Conservation (phyloP, 805 yeast species). For the Naumovozyma castellii region DNA sequence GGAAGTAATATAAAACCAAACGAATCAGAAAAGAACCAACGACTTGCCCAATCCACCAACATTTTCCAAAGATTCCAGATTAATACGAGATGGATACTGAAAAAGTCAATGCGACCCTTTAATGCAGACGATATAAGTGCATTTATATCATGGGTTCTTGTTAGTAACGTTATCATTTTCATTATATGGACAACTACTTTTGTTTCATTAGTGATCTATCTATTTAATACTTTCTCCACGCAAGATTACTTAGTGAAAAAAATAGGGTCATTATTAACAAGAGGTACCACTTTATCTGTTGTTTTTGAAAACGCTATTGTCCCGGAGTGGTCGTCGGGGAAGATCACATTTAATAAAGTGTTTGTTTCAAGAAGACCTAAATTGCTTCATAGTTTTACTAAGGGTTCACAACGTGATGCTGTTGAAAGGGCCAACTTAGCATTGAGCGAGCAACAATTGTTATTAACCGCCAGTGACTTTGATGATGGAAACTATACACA, state of each 20-base stretch:
- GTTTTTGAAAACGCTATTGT: conserved; percentile 89
- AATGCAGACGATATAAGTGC: conserved; percentile 90
- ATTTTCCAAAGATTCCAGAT: conserved; percentile 35
- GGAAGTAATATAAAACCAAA: neutral
- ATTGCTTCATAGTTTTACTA: conserved; percentile 40
- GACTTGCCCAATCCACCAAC: conserved; percentile 36
- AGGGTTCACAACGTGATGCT: conserved; percentile 68
- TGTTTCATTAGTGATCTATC: conserved; percentile 64
- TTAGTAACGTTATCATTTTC: conserved; percentile 75
- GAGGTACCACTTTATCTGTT: conserved; percentile 72
- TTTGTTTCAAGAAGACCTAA: conserved; percentile 76
- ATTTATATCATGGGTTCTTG: conserved; percentile 80
- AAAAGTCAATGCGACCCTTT: conserved; percentile 70
- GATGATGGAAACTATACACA: conserved; percentile 96
- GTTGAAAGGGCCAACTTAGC: conserved; percentile 43
- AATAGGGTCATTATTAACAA: conserved; percentile 75
- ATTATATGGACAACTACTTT: conserved; percentile 89
- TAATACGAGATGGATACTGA: conserved; percentile 63
- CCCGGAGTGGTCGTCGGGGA: conserved; percentile 88
- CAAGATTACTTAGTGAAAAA: conserved; percentile 74
- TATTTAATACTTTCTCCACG: conserved; percentile 47
- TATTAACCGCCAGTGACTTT: conserved; percentile 32
- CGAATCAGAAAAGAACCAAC: conserved; percentile 16
- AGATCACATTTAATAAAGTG: conserved; percentile 74
- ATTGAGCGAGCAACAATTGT: conserved; percentile 21